Percentiles rank a stretch among this genome's conserved stretches.
Evolutionary conservation across 2,329 filamentous ascomycete genomes (phyloP).

Genomic region (Byssoonygena ceratinophila): DNA sequence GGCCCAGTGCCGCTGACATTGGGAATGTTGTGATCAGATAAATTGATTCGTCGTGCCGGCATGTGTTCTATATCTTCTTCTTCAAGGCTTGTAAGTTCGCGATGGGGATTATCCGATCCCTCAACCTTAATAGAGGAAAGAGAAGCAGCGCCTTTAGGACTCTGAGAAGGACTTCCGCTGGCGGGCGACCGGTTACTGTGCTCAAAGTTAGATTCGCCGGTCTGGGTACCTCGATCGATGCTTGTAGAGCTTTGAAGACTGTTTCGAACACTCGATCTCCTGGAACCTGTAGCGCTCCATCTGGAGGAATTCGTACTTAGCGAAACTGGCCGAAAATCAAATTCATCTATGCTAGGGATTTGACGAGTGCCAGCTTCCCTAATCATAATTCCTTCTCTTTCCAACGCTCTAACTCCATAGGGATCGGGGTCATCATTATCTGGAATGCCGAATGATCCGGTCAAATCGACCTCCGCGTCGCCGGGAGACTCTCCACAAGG

Average conservation of each 20-base stretch:
- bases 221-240: slow-evolving; percentile 57
- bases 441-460: slow-evolving; percentile 63
- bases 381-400: slow-evolving; percentile 80
- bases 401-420: slow-evolving; percentile 80
- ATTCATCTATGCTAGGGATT: slow-evolving; percentile 65
- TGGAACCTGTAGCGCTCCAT: slow-evolving; percentile 58
- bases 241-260: slow-evolving; percentile 56
- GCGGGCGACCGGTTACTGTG: slow-evolving; percentile 7
- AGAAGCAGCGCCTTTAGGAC: slow-evolving; percentile 1
- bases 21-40: slow-evolving; percentile 41
- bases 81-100: background rate
- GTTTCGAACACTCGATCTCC: slow-evolving; percentile 52
- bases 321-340: slow-evolving; percentile 69
- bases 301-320: slow-evolving; percentile 56
- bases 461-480: slow-evolving; percentile 51
- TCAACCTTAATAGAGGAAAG: background rate
- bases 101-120: background rate
- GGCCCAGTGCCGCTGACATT: slow-evolving; percentile 47
- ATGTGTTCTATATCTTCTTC: background rate
- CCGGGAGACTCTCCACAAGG: slow-evolving; percentile 61
- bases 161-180: slow-evolving; percentile 12
- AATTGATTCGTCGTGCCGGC: slow-evolving; percentile 9
- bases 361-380: slow-evolving; percentile 72
- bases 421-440: slow-evolving; percentile 76
- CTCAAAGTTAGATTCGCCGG: slow-evolving; percentile 42